Base-by-base conservation (phyloP, 495 filamentous ascomycete species). In the Poronia punctata region DNA sequence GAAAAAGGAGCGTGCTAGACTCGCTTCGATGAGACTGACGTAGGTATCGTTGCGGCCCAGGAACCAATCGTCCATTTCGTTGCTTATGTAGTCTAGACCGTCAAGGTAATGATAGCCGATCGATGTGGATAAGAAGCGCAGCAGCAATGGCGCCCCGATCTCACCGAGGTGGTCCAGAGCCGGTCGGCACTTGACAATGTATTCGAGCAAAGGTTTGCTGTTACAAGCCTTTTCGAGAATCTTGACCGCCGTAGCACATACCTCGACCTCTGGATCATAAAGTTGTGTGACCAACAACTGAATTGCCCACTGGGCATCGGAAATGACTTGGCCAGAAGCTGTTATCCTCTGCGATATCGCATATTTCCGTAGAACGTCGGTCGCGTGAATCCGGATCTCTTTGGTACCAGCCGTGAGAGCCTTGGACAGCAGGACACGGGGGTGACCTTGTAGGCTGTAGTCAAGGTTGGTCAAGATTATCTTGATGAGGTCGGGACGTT, bases 31-130 rank as follows among this genome's bases (percentile, higher is more conserved):
- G n/a, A 96, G 74, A 17, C 80, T 73, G 34, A 98, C 92, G 59
- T 98, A 98, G 27, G 77, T 80, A 60, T 97, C 90, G 54, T 98
- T 98, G 20, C 92, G 80, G 23, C 93, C 92, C 35, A 83, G 76
- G 56, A 96, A 98, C 92, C 92, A 98, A 60, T 97, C 92, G 55
- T 98, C 92, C 92, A 98, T 98, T 56, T 97, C 93, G 50, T 92
- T 88, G 27, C 87, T 92, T 56, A 98, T 98, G 51, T 98, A 98
- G 61, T 98, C 92, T 12, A 98, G 72, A 6, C 88, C 92, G 60
- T 98, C 87, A 3, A 98, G 69, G 61, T 98, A 98, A 62, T 97
- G 89, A 49, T 98, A 98, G 4, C 92, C 92, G 22, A 96, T 85
- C 0, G 86, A 93, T 0, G 93, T 96, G 3, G 88, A 95, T 37